Evolutionary conservation across 352 stramenopile species (phyloP).

Genomic region (Lagenidium sp.): DNA sequence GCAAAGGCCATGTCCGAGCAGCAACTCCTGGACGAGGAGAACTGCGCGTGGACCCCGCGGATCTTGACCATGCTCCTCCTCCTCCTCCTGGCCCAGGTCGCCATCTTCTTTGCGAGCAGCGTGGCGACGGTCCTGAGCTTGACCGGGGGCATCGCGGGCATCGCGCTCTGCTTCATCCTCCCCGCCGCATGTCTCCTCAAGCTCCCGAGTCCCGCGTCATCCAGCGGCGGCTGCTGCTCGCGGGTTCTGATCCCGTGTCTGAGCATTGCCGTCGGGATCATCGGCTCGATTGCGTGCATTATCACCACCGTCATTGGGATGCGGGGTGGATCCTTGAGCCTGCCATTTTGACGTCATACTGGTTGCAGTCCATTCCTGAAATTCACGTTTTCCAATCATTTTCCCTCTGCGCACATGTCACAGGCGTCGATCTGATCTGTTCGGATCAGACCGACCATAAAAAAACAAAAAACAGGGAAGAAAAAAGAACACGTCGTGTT

Average conservation of each 20-base stretch:
- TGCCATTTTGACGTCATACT: too few species aligned
- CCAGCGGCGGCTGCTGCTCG: slow-evolving; percentile 15
- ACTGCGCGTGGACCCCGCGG: slow-evolving; percentile 4
- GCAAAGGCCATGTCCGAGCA: slow-evolving; percentile 3
- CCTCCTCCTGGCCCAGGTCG: slow-evolving; percentile 22
- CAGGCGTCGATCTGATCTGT: too few species aligned
- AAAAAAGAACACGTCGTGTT: too few species aligned
- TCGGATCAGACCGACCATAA: too few species aligned
- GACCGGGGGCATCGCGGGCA: slow-evolving; percentile 27
- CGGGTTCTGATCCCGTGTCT: slow-evolving; percentile 19
- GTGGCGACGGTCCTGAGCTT: slow-evolving; percentile 23
- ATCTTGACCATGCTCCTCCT: slow-evolving; percentile 17
- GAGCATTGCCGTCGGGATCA: slow-evolving; percentile 22
- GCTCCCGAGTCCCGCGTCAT: slow-evolving; percentile 17
- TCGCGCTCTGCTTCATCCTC: slow-evolving; percentile 37
- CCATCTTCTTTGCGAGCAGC: slow-evolving; percentile 22
- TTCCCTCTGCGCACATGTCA: too few species aligned
- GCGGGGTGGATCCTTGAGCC: neutral
- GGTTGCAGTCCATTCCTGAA: too few species aligned
- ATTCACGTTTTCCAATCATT: too few species aligned
- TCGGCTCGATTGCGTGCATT: slow-evolving; percentile 20
- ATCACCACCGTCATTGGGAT: slow-evolving; percentile 16
- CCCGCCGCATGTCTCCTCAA: slow-evolving; percentile 40
- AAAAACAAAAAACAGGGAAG: too few species aligned
- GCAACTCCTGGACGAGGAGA: slow-evolving; percentile 2